These are phyloP conservation scores for Graphilbum ipis-grandicollis DNA, from an alignment of 2,329 filamentous ascomycete species.

Conservation along the genomic window DNA sequence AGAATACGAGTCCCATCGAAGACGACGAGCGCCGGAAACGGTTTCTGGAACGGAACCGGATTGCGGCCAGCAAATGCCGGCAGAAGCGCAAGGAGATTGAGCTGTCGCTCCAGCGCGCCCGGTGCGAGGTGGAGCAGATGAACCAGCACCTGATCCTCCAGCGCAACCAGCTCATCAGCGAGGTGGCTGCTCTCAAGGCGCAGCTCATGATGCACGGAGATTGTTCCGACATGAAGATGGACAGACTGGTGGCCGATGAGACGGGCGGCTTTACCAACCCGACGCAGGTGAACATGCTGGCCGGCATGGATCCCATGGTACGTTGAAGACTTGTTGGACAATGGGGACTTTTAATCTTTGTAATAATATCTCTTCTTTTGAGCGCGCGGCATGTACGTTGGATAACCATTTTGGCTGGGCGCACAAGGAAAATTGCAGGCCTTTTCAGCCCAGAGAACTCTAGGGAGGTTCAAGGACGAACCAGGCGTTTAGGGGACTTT, in stretches of 20 bases:
- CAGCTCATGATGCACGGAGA: not conserved
- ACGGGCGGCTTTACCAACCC: not conserved
- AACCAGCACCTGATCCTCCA: constrained; percentile 26
- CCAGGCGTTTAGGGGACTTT: too few species aligned
- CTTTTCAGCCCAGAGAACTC: too few species aligned
- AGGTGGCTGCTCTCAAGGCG: constrained; percentile 10
- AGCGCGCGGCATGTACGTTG: too few species aligned
- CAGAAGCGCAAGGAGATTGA: constrained; percentile 45
- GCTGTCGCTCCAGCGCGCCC: constrained; percentile 28
- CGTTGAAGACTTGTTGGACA: too few species aligned
- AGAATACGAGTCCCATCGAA: constrained; percentile 12
- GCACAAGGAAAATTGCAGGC: too few species aligned
- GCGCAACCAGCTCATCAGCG: constrained; percentile 22
- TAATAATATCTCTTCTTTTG: too few species aligned
- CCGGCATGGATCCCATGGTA: too few species aligned
- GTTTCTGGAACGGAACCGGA: constrained; percentile 52
- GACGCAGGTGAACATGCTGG: not conserved
- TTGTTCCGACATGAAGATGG: not conserved
- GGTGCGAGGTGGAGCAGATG: constrained; percentile 22
- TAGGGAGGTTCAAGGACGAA: too few species aligned
- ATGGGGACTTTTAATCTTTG: too few species aligned
- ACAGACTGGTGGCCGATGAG: not conserved
- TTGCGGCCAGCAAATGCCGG: constrained; percentile 58
- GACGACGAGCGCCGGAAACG: constrained; percentile 28
- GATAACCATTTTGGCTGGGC: too few species aligned